Percentiles rank a stretch among this genome's conserved stretches.
phyloP scores from a whole-genome alignment of 768 basidiomycete species.

The Kwoniella dendrophila region DNA sequence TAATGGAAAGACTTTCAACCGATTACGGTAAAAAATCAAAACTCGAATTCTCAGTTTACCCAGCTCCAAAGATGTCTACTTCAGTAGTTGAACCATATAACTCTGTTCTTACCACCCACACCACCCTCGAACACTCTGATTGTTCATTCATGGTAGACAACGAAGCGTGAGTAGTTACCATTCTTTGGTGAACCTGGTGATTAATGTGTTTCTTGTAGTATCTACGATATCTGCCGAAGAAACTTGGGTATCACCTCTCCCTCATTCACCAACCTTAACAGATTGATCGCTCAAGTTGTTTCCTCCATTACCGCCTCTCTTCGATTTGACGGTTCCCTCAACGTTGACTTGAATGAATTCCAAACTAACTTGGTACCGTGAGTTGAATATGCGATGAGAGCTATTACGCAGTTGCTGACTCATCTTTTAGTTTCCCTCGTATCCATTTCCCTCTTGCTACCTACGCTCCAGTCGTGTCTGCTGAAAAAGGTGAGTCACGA shows the following conservation, averaged over 20 bases:
- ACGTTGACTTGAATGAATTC: conserved; percentile 97
- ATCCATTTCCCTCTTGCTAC: conserved; percentile 98
- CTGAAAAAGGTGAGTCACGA: conserved; percentile 65
- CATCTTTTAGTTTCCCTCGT: conserved; percentile 75
- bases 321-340: conserved; percentile 94
- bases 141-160: conserved; percentile 99
- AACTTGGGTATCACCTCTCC: conserved; percentile 82
- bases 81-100: conserved; percentile 99
- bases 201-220: no score
- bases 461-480: conserved; percentile 88
- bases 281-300: conserved; percentile 96
- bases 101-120: conserved; percentile 91
- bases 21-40: conserved; percentile 99
- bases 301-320: conserved; percentile 96
- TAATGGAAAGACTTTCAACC: conserved; percentile 93
- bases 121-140: conserved; percentile 99
- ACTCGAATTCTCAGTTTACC: conserved; percentile 97
- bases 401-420: conserved; percentile 14
- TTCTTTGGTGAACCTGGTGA: not conserved
- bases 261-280: conserved; percentile 89
- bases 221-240: conserved; percentile 99
- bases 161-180: conserved; percentile 64
- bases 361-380: conserved; percentile 98
- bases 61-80: conserved; percentile 88
- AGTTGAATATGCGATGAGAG: conserved; percentile 54